phyloP scores from a whole-genome alignment of 805 yeast genomes.

The Yamadazyma ubonensis region DNA sequence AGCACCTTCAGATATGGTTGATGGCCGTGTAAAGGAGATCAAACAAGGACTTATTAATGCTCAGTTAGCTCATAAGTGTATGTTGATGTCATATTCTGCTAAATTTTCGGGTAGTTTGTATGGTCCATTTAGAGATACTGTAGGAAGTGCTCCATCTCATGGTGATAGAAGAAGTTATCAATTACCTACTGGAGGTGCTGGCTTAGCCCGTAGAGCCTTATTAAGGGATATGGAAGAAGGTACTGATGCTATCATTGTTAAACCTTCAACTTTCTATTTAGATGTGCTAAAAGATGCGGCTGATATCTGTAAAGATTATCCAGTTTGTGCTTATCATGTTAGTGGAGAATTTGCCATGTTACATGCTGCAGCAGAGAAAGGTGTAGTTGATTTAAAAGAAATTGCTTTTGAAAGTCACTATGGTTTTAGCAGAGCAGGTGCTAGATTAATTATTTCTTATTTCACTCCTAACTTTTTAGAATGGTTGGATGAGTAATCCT shows the following conservation, averaged over 20 bases:
- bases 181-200: constrained; percentile 88
- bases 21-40: constrained; percentile 88
- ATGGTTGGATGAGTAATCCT: constrained; percentile 54
- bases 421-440: constrained; percentile 95
- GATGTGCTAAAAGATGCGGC: constrained; percentile 90
- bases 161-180: constrained; percentile 95
- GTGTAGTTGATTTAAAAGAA: constrained; percentile 78
- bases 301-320: constrained; percentile 75
- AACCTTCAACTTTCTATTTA: constrained; percentile 93
- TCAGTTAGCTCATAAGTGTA: constrained; percentile 79
- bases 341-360: constrained; percentile 97
- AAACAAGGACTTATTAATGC: constrained; percentile 80
- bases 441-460: constrained; percentile 84
- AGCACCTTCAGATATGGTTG: constrained; percentile 98
- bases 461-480: constrained; percentile 95
- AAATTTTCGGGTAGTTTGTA: constrained; percentile 88
- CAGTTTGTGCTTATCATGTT: constrained; percentile 93
- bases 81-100: constrained; percentile 92
- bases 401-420: constrained; percentile 85
- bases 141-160: constrained; percentile 81
- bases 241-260: constrained; percentile 91
- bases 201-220: constrained; percentile 90
- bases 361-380: constrained; percentile 97
- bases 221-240: constrained; percentile 87
- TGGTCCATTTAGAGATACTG: constrained; percentile 98